Percentiles rank a stretch among this genome's conserved stretches.
Evolutionary conservation across 176 grass and related monocot genomes (phyloP).

Genomic region (Musa beccarii): DNA sequence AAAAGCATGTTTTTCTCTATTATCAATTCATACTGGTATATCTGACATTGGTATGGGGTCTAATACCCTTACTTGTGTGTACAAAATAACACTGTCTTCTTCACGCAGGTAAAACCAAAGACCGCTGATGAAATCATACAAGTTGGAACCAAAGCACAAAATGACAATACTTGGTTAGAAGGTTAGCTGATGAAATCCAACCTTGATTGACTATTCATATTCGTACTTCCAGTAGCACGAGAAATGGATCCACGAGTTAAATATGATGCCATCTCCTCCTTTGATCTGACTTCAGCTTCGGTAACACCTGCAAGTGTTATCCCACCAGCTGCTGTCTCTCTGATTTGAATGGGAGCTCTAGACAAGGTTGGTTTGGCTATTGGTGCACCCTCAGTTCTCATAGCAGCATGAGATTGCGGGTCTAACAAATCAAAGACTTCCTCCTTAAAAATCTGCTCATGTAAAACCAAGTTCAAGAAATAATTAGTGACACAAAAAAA

Average conservation of each 20-base stretch:
- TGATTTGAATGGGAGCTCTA: constrained; percentile 92
- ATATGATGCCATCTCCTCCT: constrained; percentile 85
- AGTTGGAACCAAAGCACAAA: background rate
- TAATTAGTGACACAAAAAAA: background rate
- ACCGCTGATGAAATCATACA: background rate
- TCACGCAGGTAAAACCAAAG: background rate
- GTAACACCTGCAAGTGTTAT: constrained; percentile 87
- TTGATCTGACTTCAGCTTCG: constrained; percentile 79
- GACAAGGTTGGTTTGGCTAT: constrained; percentile 33
- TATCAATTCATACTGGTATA: too few species aligned
- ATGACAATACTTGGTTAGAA: background rate
- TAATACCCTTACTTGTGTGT: background rate
- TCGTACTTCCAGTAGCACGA: constrained; percentile 78
- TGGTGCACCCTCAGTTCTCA: constrained; percentile 36
- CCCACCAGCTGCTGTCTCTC: constrained; percentile 69
- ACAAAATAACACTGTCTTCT: too few species aligned
- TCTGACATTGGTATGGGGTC: background rate
- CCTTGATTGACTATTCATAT: constrained; percentile 58
- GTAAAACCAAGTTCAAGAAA: background rate
- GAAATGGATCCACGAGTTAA: constrained; percentile 55
- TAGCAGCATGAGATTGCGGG: constrained; percentile 30
- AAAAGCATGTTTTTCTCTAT: too few species aligned
- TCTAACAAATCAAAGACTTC: constrained; percentile 94
- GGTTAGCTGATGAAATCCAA: constrained; percentile 3
- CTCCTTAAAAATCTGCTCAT: constrained; percentile 84